Evolutionary conservation across 2,329 filamentous ascomycete species (phyloP), one percentile per base, ranked within the genome.

Genomic region (Colletotrichum sp.): DNA sequence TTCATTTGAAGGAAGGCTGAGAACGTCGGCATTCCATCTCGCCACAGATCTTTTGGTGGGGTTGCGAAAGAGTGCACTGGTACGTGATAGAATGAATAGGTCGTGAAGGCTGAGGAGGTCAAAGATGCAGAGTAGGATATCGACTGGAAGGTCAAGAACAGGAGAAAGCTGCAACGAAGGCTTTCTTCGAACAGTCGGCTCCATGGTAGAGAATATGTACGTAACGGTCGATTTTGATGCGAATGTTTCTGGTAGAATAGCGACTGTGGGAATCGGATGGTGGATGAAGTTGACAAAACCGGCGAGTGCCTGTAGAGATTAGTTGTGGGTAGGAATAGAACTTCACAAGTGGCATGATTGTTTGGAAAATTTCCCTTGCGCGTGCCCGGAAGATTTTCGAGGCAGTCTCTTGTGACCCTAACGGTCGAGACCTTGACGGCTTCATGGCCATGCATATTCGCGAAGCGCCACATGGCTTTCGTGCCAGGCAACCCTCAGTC

Each of bases 21-120:
- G n/a, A 9, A 43, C 18, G 0, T n/a, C 9, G 18, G 18, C 38
- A 0, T 1, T 43, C 38, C 18, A 43, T 43, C 6, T 0, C 0
- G 8, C n/a, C 0, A n/a, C 38, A 43, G 38, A 1, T 43, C 0
- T n/a, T n/a, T 43, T 43, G 38, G 0, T n/a, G 18, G n/a, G 9
- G 18, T 21, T 51, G 43, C n/a, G 43, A 51, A 51, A 47, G 0
- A 0, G 21, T 21, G 0, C n/a, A 0, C 21, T 1, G 43, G 43
- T 47, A 0, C 3, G 43, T 47, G n/a, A 47, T 1, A 21, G 0
- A 0, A 47, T 47, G n/a, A 51, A 51, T 21, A 13, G 43, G 43
- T 51, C n/a, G n/a, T 51, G 43, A 51, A 51, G 43, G 43, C 12
- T 16, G 0, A 51, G 43, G 18, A 1, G 21, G 12, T 51, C 43